Percentiles rank a stretch among this genome's conserved stretches.
These are phyloP conservation scores for Trametes pubescens DNA, from an alignment of 1,284 basidiomycete species.

Conservation along the genomic window DNA sequence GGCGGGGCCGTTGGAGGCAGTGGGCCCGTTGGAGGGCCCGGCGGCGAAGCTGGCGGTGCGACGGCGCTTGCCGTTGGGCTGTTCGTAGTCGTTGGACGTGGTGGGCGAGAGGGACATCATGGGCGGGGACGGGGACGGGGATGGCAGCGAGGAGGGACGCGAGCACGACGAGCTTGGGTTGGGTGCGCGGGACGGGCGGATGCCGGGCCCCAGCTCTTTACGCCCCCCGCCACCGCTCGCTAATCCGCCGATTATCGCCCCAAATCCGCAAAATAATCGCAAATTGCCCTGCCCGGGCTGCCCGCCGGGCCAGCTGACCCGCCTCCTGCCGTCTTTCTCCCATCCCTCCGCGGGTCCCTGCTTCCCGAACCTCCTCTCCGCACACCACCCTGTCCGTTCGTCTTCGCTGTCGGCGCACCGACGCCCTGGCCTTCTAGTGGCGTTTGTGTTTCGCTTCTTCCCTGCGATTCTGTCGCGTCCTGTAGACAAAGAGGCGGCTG, in stretches of 20 bases:
- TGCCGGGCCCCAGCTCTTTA: neutral
- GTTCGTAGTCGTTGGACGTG: conserved; percentile 40
- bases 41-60: conserved; percentile 39
- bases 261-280: conserved; percentile 4
- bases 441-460: conserved; percentile 15
- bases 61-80: conserved; percentile 41
- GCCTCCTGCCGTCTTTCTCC: neutral
- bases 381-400: neutral
- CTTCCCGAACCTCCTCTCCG: conserved; percentile 11
- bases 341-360: neutral
- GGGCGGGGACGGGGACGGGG: conserved; percentile 22
- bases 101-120: conserved; percentile 48
- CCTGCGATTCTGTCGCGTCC: neutral
- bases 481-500: neutral
- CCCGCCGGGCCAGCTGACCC: conserved; percentile 16
- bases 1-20: conserved; percentile 29
- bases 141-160: neutral
- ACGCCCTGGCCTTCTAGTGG: conserved; percentile 13
- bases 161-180: neutral
- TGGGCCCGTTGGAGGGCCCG: conserved; percentile 37
- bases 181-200: neutral
- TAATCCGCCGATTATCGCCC: conserved; percentile 15
- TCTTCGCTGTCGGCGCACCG: neutral
- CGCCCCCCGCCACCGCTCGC: conserved; percentile 14
- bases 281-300: conserved; percentile 2